Conservation (phyloP, 1,284 basidiomycete genomes). For the Anthracocystis setariae region DNA sequence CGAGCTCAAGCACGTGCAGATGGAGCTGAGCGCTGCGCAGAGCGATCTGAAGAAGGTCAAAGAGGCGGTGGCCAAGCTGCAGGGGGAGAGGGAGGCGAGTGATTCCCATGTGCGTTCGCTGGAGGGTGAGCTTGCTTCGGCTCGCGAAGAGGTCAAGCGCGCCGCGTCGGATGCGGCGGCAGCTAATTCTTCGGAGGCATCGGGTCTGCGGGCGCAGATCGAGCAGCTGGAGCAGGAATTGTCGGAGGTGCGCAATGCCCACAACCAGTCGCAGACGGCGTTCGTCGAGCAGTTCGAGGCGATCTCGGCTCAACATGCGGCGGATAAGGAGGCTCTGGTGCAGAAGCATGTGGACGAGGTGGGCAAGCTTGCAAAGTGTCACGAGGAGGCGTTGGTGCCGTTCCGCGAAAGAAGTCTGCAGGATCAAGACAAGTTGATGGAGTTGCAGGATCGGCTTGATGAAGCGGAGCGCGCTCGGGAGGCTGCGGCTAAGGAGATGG, state of each 20-base stretch:
- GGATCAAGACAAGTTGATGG: conserved; percentile 44
- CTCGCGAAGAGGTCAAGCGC: conserved; percentile 38
- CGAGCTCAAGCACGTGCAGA: conserved; percentile 38
- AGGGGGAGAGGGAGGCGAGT: conserved; percentile 36
- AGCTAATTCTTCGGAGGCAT: conserved; percentile 31
- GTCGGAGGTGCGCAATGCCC: conserved; percentile 27
- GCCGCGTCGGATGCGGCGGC: conserved; percentile 25
- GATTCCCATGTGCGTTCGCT: conserved; percentile 28
- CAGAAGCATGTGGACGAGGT: conserved; percentile 51
- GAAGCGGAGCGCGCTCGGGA: conserved; percentile 49
- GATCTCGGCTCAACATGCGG: conserved; percentile 27
- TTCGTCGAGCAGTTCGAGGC: conserved; percentile 51
- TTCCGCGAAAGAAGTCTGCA: conserved; percentile 38
- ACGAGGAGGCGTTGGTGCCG: conserved; percentile 32
- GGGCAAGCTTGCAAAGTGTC: conserved; percentile 19
- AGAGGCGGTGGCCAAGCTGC: conserved; percentile 29
- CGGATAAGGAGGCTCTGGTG: conserved; percentile 33
- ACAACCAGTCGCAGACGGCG: conserved; percentile 45
- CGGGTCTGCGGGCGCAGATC: conserved; percentile 29
- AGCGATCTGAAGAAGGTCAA: conserved; percentile 47
- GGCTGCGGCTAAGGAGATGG: conserved; percentile 25
- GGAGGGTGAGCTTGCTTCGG: conserved; percentile 30
- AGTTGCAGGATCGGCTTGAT: conserved; percentile 50
- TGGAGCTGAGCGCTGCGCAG: conserved; percentile 45
- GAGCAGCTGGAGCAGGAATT: conserved; percentile 42